phyloP scores from a whole-genome alignment of 805 yeast genomes.

The Sugiyamaella boreocaroliniensis region DNA sequence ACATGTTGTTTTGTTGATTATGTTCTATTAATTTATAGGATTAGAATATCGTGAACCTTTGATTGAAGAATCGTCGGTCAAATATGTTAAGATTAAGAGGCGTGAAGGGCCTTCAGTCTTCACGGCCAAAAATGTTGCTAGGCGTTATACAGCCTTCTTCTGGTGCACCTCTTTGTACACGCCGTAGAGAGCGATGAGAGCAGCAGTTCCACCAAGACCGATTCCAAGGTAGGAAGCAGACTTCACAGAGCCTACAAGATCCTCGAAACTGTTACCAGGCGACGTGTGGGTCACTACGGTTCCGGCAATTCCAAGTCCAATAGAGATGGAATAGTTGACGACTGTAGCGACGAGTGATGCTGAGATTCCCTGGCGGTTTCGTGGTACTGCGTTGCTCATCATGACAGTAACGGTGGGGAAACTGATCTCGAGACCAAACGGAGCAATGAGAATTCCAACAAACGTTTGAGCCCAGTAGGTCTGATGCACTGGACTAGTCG shows the following conservation, averaged over 20 bases:
- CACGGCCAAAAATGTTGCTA: too few species aligned
- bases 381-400: conserved; percentile 52
- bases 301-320: conserved; percentile 64
- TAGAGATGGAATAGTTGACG: conserved; percentile 62
- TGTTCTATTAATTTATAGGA: too few species aligned
- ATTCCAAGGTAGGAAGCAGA: conserved; percentile 53
- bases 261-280: conserved; percentile 12
- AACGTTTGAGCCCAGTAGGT: conserved; percentile 52
- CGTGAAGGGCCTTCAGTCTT: too few species aligned
- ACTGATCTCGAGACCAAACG: conserved; percentile 73
- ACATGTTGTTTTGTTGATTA: too few species aligned
- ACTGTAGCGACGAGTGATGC: conserved; percentile 66
- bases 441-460: conserved; percentile 48
- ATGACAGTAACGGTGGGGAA: conserved; percentile 69
- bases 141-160: too few species aligned
- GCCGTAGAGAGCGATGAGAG: conserved; percentile 11
- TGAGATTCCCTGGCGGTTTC: conserved; percentile 67
- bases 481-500: conserved; percentile 38
- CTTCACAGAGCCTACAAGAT: conserved; percentile 42
- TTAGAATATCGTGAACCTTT: too few species aligned
- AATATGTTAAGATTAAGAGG: too few species aligned
- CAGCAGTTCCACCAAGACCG: conserved; percentile 53
- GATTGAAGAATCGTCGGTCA: too few species aligned
- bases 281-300: conserved; percentile 47
- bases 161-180: neutral